phyloP scores from a whole-genome alignment of 2,329 filamentous ascomycete genomes.

The Stenocarpella maydis region DNA sequence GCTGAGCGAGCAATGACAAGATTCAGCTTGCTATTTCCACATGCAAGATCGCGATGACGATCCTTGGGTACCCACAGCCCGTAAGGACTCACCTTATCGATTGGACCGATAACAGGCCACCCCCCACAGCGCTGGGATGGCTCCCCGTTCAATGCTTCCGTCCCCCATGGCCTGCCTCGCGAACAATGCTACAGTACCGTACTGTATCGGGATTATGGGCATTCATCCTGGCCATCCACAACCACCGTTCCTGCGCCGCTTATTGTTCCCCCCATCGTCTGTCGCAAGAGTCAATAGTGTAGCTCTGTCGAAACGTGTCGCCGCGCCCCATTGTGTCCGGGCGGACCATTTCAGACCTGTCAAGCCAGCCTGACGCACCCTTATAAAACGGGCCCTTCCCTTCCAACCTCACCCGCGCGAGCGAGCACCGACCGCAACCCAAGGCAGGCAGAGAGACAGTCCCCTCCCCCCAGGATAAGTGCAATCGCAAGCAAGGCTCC shows the following conservation, averaged over 20 bases:
- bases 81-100: slow-evolving; percentile 23
- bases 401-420: slow-evolving; percentile 7
- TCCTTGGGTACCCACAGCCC: slow-evolving; percentile 10
- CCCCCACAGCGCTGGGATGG: not conserved
- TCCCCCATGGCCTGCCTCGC: slow-evolving; percentile 23
- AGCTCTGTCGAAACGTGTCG: slow-evolving; percentile 17
- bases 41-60: slow-evolving; percentile 30
- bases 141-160: not conserved
- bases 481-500: slow-evolving; percentile 22
- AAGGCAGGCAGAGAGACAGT: not conserved
- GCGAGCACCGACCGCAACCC: not conserved
- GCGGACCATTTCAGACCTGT: slow-evolving; percentile 3
- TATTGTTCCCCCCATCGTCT: slow-evolving; percentile 7
- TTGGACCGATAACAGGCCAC: slow-evolving; percentile 21
- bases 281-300: slow-evolving; percentile 24
- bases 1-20: not conserved
- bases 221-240: not conserved
- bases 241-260: not conserved
- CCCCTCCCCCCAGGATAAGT: no score
- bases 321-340: slow-evolving; percentile 18
- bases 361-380: not conserved
- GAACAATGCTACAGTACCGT: slow-evolving; percentile 17
- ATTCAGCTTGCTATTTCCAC: slow-evolving; percentile 23
- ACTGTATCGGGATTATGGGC: slow-evolving; percentile 1
- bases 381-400: not conserved